Evolutionary conservation across 2,329 filamentous ascomycete species (phyloP), one percentile per base, ranked within the genome.

Genomic region (Diaporthe aspalathi): DNA sequence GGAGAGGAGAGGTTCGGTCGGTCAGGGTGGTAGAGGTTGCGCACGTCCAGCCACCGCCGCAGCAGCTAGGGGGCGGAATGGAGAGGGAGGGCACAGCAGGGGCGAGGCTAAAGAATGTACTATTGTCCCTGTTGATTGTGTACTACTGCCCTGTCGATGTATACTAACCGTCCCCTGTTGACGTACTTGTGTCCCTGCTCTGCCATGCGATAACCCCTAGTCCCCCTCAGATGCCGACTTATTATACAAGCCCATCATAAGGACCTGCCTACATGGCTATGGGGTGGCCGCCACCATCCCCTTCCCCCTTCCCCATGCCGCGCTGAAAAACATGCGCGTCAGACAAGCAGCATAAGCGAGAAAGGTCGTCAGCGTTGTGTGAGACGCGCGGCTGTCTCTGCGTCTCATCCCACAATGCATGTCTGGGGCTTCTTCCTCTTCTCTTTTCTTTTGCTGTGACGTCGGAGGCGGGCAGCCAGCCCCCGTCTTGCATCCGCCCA

Each of bases 301-400:
- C n/a, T n/a, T n/a, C 5, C 32, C 32, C 5, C 32, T 8, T 5
- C 22, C 60, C 60, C 60, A 22, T 49, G 60, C 60, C 12, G 60
- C 43, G 43, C 60, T 63, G 40, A n/a, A 49, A 49, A 47, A 47
- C n/a, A 24, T 47, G 57, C 32, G 40, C 40, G 57, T 63, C 57
- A 47, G 57, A 63, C 57, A n/a, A 47, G 27, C 57, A 45, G 57
- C 57, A 49, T 49, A 63, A 63, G 43, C 60, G 60, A 63, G n/a
- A 32, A 32, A 8, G 60, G 60, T 49, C 60, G 60, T 49, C 60
- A 63, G 60, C 60, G 3, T 16, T n/a, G 60, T n/a, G 60, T 45
- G 60, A 49, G 45, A 63, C 60, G 60, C 60, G 60, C 60, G 60
- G 60, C 60, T 63, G 60, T n/a, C n/a, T 32, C 43, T 49, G 60